These are phyloP conservation scores for Tuber borchii DNA, from an alignment of 495 filamentous ascomycete species.

Conservation along the genomic window DNA sequence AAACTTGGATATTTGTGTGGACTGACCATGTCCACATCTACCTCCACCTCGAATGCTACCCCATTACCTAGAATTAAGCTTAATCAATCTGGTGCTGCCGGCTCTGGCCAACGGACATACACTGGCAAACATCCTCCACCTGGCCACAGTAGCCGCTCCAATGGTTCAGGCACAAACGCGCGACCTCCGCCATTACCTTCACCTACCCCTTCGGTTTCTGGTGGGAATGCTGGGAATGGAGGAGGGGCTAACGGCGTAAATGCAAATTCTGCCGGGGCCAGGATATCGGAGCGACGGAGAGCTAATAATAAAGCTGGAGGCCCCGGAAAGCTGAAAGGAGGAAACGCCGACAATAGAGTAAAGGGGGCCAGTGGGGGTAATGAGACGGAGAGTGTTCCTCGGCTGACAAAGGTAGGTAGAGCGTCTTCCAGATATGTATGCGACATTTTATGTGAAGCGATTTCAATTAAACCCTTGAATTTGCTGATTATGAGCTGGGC, in stretches of 20 bases:
- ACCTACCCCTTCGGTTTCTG: constrained; percentile 22
- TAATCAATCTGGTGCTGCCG: constrained; percentile 14
- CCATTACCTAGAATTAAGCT: constrained; percentile 30
- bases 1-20: constrained; percentile 5
- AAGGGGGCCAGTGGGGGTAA: constrained; percentile 32
- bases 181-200: constrained; percentile 34
- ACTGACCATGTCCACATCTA: constrained; percentile 35
- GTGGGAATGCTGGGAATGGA: constrained; percentile 26
- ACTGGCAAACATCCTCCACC: constrained; percentile 32
- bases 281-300: constrained; percentile 30
- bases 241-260: constrained; percentile 14
- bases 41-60: constrained; percentile 33
- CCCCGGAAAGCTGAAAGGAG: constrained; percentile 82
- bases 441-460: neutral
- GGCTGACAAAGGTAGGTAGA: constrained; percentile 31
- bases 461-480: neutral
- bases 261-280: constrained; percentile 32
- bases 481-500: neutral
- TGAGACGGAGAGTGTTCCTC: constrained; percentile 44
- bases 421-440: neutral
- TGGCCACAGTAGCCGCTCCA: constrained; percentile 28
- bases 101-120: constrained; percentile 27
- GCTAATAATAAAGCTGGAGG: constrained; percentile 45
- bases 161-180: constrained; percentile 33
- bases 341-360: constrained; percentile 53